A percentile compares a stretch with the other conserved stretches of the same genome.
phyloP scores from a whole-genome alignment of 1,284 basidiomycete genomes.

The Fomitopsis palustris region DNA sequence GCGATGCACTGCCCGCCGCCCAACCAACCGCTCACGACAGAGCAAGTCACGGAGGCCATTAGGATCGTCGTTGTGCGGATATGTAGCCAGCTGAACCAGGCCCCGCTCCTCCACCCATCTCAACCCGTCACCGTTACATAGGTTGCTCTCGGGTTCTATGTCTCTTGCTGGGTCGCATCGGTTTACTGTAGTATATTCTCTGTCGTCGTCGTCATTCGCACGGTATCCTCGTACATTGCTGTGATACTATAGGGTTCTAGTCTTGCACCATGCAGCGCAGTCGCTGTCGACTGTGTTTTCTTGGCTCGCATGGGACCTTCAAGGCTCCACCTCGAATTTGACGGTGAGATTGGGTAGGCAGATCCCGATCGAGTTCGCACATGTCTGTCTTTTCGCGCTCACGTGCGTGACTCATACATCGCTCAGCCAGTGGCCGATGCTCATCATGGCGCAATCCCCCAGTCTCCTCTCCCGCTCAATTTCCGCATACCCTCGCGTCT shows the following conservation, averaged over 20 bases:
- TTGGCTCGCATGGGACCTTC: no score
- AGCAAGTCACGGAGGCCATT: constrained; percentile 65
- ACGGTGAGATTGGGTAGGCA: neutral
- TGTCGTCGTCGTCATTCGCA: neutral
- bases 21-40: constrained; percentile 54
- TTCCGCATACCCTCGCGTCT: neutral
- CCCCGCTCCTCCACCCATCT: neutral
- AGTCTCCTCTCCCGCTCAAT: neutral
- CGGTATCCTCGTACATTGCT: neutral
- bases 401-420: constrained; percentile 13
- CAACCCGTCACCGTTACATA: no score
- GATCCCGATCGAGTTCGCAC: neutral
- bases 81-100: constrained; percentile 31
- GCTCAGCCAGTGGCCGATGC: neutral
- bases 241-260: neutral
- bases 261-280: neutral
- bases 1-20: constrained; percentile 72
- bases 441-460: constrained; percentile 19
- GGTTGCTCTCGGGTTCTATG: neutral
- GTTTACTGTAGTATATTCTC: neutral
- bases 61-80: constrained; percentile 57
- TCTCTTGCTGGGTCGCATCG: neutral
- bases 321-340: neutral
- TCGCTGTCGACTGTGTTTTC: neutral
- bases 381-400: constrained; percentile 3